Evolutionary conservation across 768 basidiomycete species (phyloP).

Genomic region (Rhodotorula diobovata): DNA sequence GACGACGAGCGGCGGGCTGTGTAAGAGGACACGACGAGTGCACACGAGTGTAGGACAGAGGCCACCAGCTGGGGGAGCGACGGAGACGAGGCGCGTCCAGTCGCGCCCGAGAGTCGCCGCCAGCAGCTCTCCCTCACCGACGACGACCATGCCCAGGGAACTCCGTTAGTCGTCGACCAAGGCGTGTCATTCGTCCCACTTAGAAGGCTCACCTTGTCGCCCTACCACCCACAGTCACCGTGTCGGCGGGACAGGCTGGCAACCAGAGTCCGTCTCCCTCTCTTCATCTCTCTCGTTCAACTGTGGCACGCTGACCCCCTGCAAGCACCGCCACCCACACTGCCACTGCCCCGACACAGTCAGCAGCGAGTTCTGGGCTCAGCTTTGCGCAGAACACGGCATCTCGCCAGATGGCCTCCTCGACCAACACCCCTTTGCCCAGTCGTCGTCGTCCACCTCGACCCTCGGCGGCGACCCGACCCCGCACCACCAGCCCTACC

Average conservation of each 20-base stretch:
- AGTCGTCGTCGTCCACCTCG: constrained; percentile 2
- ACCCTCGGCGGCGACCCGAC: constrained; percentile 11
- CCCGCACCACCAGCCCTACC: constrained; percentile 5
- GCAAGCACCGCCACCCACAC: too few species aligned
- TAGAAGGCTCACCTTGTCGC: background rate
- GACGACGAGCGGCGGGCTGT: too few species aligned
- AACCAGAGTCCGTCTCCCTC: constrained; percentile 66
- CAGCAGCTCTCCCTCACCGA: background rate
- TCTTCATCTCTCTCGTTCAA: background rate
- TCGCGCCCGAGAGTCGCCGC: too few species aligned
- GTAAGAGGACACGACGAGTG: too few species aligned
- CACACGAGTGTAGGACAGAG: too few species aligned
- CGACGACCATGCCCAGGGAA: constrained; percentile 26
- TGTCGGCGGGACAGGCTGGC: constrained; percentile 85
- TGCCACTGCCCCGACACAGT: constrained; percentile 53
- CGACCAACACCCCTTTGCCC: constrained; percentile 75
- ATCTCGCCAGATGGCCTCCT: constrained; percentile 92
- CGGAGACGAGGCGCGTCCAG: too few species aligned
- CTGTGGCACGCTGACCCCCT: background rate
- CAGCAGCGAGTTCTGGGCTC: constrained; percentile 97
- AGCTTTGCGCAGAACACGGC: constrained; percentile 95
- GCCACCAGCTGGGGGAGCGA: too few species aligned
- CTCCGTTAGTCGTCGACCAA: background rate
- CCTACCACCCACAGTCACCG: constrained; percentile 54
- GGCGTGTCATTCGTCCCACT: background rate